phyloP scores from a whole-genome alignment of 202 grass and related monocot species.

The Panicum virgatum region DNA sequence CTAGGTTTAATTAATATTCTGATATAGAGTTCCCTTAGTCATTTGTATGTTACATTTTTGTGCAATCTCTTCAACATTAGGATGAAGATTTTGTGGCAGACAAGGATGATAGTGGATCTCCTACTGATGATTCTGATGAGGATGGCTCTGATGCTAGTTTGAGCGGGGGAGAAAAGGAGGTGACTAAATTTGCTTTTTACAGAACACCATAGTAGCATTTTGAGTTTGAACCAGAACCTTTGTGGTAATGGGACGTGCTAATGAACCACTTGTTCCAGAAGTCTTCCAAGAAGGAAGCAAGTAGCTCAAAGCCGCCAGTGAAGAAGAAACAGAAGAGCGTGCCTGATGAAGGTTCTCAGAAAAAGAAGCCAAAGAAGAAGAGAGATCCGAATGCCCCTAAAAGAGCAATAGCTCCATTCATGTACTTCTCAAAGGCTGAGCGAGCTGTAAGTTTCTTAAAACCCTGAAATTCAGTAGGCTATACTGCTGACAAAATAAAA shows the following conservation, averaged over 20 bases:
- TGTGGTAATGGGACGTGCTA: background rate
- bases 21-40: background rate
- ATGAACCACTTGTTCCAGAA: slow-evolving; percentile 48
- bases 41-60: slow-evolving; percentile 25
- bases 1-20: background rate
- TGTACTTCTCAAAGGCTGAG: slow-evolving; percentile 97
- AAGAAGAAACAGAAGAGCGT: slow-evolving; percentile 60
- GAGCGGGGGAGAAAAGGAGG: slow-evolving; percentile 76
- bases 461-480: background rate
- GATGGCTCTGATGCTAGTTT: slow-evolving; percentile 87
- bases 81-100: slow-evolving; percentile 98
- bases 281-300: slow-evolving; percentile 63
- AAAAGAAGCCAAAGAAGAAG: slow-evolving; percentile 86
- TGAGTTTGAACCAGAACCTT: background rate
- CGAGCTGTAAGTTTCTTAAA: slow-evolving; percentile 64
- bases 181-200: slow-evolving; percentile 32
- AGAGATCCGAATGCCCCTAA: slow-evolving; percentile 97
- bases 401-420: slow-evolving; percentile 84
- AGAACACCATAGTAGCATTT: background rate
- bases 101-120: slow-evolving; percentile 90
- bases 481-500: background rate
- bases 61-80: slow-evolving; percentile 41
- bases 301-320: slow-evolving; percentile 54
- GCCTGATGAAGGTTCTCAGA: slow-evolving; percentile 70
- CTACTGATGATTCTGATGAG: slow-evolving; percentile 85